These are phyloP conservation scores for Ormosia semicastrata DNA, from an alignment of 306 rosid genomes.

Conservation along the genomic window DNA sequence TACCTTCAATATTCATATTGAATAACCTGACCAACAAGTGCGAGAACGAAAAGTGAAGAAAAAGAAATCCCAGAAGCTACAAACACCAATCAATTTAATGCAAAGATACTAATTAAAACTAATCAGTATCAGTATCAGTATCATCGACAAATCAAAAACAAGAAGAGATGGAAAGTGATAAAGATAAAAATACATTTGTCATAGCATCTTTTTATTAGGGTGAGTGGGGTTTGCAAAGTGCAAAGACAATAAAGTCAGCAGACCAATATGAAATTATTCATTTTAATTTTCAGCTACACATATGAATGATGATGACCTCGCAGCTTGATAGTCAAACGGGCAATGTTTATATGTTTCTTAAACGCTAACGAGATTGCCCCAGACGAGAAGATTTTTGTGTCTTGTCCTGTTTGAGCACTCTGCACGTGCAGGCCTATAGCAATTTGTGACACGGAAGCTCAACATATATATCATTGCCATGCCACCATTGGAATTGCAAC, in stretches of 20 bases:
- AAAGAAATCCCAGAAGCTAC: conserved; percentile 39
- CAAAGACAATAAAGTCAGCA: neutral
- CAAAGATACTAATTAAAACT: neutral
- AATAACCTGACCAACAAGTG: conserved; percentile 11
- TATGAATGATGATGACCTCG: neutral
- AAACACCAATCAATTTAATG: conserved; percentile 32
- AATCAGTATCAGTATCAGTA: neutral
- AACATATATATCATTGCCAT: neutral
- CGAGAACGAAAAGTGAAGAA: neutral
- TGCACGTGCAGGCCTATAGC: neutral
- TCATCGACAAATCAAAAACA: neutral
- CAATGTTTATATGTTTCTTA: conserved; percentile 14
- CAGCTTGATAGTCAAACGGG: conserved; percentile 13
- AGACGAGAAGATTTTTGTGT: neutral
- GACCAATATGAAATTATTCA: neutral
- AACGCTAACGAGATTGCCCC: conserved; percentile 6
- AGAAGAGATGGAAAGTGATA: neutral
- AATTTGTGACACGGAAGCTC: conserved; percentile 28
- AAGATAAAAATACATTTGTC: neutral
- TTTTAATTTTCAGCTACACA: neutral
- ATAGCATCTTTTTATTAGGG: neutral
- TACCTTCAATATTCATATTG: neutral
- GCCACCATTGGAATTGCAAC: neutral
- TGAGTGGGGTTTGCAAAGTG: conserved; percentile 24
- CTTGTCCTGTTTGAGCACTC: neutral